These are phyloP conservation scores for Neurospora tetraspora DNA, from an alignment of 495 filamentous ascomycete genomes.

Conservation along the genomic window DNA sequence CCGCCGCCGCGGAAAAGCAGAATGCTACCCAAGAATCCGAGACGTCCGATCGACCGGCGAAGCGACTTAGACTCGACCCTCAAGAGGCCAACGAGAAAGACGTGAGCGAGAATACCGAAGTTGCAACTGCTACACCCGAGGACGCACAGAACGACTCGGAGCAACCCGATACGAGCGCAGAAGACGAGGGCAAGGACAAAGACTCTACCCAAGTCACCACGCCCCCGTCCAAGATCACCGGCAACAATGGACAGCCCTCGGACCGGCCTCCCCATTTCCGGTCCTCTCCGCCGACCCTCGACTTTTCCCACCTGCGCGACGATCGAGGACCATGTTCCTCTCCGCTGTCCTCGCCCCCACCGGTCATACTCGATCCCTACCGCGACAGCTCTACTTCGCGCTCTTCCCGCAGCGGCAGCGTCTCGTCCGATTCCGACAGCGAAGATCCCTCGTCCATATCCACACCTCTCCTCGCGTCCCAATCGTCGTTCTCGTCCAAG, in stretches of 20 bases:
- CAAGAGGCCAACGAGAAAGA: conserved; percentile 8
- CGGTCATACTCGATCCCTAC: conserved; percentile 33
- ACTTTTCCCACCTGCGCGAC: conserved; percentile 1
- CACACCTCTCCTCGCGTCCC: conserved; percentile 29
- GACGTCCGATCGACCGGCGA: conserved; percentile 26
- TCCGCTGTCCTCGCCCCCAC: conserved; percentile 37
- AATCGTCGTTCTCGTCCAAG: conserved; percentile 21
- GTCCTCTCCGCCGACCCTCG: conserved; percentile 17
- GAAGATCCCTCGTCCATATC: conserved; percentile 30
- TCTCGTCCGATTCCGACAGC: conserved; percentile 25
- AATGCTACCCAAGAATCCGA: conserved; percentile 7
- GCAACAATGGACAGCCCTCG: not conserved
- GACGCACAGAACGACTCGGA: not conserved
- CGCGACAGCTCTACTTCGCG: conserved; percentile 23
- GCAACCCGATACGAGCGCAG: not conserved
- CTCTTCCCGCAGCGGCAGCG: conserved; percentile 8
- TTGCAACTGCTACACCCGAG: not conserved
- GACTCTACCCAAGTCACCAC: not conserved
- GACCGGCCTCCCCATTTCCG: not conserved
- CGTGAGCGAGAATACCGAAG: no score
- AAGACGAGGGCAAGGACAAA: not conserved
- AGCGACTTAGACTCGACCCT: conserved; percentile 25
- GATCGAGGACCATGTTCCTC: conserved; percentile 25
- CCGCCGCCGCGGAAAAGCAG: conserved; percentile 20
- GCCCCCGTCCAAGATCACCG: not conserved